Conservation (phyloP, 2,329 filamentous ascomycete species). For the Domatiomyces catenatus region DNA sequence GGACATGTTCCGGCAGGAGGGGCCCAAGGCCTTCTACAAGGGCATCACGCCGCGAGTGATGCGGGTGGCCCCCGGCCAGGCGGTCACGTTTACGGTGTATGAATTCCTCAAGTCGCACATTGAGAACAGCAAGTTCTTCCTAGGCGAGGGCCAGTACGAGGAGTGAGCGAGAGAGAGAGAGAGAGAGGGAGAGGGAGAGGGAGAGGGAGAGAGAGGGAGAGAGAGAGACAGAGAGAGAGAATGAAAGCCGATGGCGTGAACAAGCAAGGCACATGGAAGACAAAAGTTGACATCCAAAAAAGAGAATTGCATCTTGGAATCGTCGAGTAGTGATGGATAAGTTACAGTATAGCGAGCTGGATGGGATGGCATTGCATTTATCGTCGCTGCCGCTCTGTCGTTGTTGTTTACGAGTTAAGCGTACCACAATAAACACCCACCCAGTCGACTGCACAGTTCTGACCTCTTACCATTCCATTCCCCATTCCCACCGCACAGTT, state of each 20-base stretch:
- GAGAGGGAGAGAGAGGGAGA: too few species aligned
- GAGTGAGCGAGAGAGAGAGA: constrained; percentile 28
- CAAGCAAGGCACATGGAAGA: not conserved
- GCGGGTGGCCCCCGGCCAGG: constrained; percentile 92
- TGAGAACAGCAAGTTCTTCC: constrained; percentile 47
- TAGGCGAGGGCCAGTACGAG: constrained; percentile 51
- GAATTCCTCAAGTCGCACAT: constrained; percentile 60
- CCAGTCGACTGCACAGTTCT: too few species aligned
- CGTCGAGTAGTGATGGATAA: not conserved
- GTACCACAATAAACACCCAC: not conserved
- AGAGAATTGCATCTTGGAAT: not conserved
- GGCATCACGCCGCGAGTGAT: constrained; percentile 96
- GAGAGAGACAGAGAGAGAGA: too few species aligned
- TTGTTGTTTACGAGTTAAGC: not conserved
- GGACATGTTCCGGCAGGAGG: constrained; percentile 89
- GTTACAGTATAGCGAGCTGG: not conserved
- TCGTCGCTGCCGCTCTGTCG: not conserved
- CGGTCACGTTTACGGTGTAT: constrained; percentile 60
- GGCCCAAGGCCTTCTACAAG: constrained; percentile 92
- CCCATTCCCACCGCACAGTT: too few species aligned
- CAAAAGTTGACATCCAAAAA: not conserved
- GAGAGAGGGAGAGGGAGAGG: too few species aligned
- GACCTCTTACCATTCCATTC: too few species aligned
- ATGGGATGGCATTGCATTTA: not conserved
- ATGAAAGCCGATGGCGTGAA: not conserved